Evolutionary conservation across 2,329 filamentous ascomycete species (phyloP).

Genomic region (Leptographium flavum): DNA sequence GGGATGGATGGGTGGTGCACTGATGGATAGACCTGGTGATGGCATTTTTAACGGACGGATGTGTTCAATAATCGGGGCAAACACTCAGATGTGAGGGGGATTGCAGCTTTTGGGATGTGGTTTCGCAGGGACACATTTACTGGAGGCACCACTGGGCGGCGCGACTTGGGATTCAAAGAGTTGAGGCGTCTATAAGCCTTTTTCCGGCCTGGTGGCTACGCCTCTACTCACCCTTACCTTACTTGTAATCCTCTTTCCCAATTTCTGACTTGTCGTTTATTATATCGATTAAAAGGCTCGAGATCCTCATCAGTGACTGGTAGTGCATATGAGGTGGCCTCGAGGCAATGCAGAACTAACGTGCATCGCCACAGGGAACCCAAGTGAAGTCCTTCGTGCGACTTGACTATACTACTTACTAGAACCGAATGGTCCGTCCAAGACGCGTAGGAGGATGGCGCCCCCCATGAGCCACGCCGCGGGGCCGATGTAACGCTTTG

Average conservation of each 20-base stretch:
- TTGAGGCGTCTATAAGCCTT: not conserved
- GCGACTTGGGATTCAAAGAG: conserved; percentile 1
- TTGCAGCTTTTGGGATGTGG: not conserved
- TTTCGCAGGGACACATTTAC: not conserved
- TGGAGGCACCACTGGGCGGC: conserved; percentile 1
- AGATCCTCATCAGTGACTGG: not conserved
- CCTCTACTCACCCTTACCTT: conserved; percentile 3
- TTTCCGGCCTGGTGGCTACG: not conserved
- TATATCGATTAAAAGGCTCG: not conserved
- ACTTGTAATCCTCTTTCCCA: conserved; percentile 2
- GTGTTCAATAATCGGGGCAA: not conserved
- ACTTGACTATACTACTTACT: too few relatives aligned
- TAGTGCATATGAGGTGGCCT: too few relatives aligned
- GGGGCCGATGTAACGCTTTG: too few relatives aligned
- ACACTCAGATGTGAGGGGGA: not conserved
- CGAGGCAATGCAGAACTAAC: too few relatives aligned
- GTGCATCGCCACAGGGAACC: too few relatives aligned
- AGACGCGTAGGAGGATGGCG: too few relatives aligned
- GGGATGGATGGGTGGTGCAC: not conserved
- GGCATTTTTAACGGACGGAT: not conserved
- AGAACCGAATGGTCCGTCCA: too few relatives aligned
- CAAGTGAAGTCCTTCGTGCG: too few relatives aligned
- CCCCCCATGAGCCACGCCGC: too few relatives aligned
- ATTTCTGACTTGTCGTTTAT: not conserved
- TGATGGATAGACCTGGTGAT: not conserved